Conservation (phyloP, 1,139 yeast species). For the Yamadazyma sp. region DNA sequence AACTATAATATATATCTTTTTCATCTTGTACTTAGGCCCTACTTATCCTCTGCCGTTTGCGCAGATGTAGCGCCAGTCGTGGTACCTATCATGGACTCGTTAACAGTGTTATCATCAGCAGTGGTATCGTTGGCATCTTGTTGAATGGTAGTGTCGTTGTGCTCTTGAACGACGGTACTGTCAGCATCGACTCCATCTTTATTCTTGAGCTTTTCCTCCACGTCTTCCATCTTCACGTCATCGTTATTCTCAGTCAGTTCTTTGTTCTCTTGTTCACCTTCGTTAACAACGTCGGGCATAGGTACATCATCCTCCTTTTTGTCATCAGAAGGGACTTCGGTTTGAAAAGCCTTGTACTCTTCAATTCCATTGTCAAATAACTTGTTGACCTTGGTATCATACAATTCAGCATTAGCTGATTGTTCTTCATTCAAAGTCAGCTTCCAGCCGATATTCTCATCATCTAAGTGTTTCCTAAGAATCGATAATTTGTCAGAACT, state of each 20-base stretch:
- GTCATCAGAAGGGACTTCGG: not conserved
- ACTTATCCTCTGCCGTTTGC: slow-evolving; percentile 8
- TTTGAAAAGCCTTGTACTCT: slow-evolving; percentile 21
- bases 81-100: slow-evolving; percentile 27
- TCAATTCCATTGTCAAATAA: slow-evolving; percentile 35
- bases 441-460: slow-evolving; percentile 42
- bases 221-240: slow-evolving; percentile 7
- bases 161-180: slow-evolving; percentile 36
- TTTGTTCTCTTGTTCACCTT: slow-evolving; percentile 2
- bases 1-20: not conserved
- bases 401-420: slow-evolving; percentile 18
- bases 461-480: slow-evolving; percentile 30
- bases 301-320: slow-evolving; percentile 13
- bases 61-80: slow-evolving; percentile 7
- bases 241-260: slow-evolving; percentile 7
- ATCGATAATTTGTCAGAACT: slow-evolving; percentile 26
- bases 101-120: slow-evolving; percentile 40
- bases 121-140: slow-evolving; percentile 48
- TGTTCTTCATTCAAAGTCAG: slow-evolving; percentile 28
- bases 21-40: not conserved
- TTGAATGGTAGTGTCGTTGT: slow-evolving; percentile 44
- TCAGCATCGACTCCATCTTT: slow-evolving; percentile 28
- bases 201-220: not conserved
- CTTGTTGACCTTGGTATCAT: slow-evolving; percentile 24
- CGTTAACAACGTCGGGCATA: slow-evolving; percentile 10